phyloP scores from a whole-genome alignment of 2,329 filamentous ascomycete genomes.

The Domatiomyces globalis region DNA sequence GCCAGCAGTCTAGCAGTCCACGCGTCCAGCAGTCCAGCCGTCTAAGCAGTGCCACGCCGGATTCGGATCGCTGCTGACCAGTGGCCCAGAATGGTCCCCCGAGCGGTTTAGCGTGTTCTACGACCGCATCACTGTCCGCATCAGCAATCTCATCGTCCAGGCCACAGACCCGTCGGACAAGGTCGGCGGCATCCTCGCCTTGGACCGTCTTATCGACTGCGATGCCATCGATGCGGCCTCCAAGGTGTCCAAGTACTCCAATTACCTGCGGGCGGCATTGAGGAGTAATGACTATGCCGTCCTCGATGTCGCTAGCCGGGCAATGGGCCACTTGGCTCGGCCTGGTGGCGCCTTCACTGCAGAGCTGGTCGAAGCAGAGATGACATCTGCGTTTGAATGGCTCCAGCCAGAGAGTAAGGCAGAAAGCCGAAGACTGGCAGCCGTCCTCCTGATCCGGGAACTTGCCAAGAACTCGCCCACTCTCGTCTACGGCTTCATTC shows the following conservation, averaged over 20 bases:
- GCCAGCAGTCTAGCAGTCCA: slow-evolving; percentile 1
- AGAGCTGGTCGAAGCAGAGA: slow-evolving; percentile 89
- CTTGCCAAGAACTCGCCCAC: slow-evolving; percentile 86
- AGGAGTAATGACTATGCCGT: slow-evolving; percentile 82
- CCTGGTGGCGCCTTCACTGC: slow-evolving; percentile 89
- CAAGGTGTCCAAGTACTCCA: slow-evolving; percentile 89
- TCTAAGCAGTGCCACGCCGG: no score
- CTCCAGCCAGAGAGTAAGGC: slow-evolving; percentile 76
- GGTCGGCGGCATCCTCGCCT: slow-evolving; percentile 78
- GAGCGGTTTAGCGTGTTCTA: slow-evolving; percentile 66
- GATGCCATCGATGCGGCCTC: slow-evolving; percentile 85
- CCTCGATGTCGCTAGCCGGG: slow-evolving; percentile 78
- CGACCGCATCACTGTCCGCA: slow-evolving; percentile 49
- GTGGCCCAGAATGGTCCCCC: slow-evolving; percentile 52
- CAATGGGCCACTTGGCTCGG: slow-evolving; percentile 76
- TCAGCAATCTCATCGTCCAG: slow-evolving; percentile 63
- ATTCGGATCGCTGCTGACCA: slow-evolving; percentile 4
- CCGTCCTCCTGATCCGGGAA: slow-evolving; percentile 79
- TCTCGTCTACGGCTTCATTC: slow-evolving; percentile 86
- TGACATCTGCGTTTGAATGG: slow-evolving; percentile 93
- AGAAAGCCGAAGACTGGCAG: slow-evolving; percentile 84
- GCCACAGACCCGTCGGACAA: slow-evolving; percentile 77
- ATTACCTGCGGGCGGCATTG: slow-evolving; percentile 74
- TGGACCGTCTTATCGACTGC: slow-evolving; percentile 89
- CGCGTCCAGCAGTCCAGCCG: background rate